Conservation (phyloP, 164 flowering plant species). For the Paratinospora sagittata region DNA sequence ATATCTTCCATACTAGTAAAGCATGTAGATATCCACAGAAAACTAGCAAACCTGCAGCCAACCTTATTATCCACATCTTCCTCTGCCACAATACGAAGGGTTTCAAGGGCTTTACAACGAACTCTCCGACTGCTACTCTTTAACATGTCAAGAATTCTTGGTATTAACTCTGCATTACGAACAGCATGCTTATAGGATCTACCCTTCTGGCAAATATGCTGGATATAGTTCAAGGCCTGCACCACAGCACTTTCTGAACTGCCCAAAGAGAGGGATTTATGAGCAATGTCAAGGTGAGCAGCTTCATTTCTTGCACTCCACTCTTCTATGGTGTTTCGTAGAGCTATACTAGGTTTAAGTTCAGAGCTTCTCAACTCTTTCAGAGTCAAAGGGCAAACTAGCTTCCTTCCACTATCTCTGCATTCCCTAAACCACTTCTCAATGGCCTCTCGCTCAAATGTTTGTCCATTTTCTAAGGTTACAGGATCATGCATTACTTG, state of each 20-base stretch:
- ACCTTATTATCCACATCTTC: constrained; percentile 84
- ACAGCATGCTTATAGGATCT: constrained; percentile 52
- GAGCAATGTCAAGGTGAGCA: constrained; percentile 76
- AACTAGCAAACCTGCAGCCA: constrained; percentile 21
- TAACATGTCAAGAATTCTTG: constrained; percentile 63
- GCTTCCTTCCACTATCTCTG: constrained; percentile 62
- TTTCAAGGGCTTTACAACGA: constrained; percentile 69
- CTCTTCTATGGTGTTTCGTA: constrained; percentile 82
- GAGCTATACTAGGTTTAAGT: constrained; percentile 81
- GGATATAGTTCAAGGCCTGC: constrained; percentile 58
- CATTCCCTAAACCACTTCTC: constrained; percentile 93
- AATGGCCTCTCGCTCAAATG: constrained; percentile 88
- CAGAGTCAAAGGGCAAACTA: constrained; percentile 73
- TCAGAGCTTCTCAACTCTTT: constrained; percentile 66
- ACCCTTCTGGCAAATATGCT: constrained; percentile 50
- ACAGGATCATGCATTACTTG: constrained; percentile 94
- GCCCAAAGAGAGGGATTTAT: constrained; percentile 39
- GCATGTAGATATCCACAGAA: not conserved
- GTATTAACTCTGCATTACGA: constrained; percentile 59
- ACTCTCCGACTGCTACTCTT: constrained; percentile 69
- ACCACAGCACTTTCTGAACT: constrained; percentile 56
- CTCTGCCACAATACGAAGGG: constrained; percentile 70
- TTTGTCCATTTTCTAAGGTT: constrained; percentile 78
- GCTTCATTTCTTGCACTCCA: constrained; percentile 91
- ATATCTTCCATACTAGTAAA: constrained; percentile 3